Conservation (phyloP, 2,329 filamentous ascomycete genomes). For the Fusarium sp. region DNA sequence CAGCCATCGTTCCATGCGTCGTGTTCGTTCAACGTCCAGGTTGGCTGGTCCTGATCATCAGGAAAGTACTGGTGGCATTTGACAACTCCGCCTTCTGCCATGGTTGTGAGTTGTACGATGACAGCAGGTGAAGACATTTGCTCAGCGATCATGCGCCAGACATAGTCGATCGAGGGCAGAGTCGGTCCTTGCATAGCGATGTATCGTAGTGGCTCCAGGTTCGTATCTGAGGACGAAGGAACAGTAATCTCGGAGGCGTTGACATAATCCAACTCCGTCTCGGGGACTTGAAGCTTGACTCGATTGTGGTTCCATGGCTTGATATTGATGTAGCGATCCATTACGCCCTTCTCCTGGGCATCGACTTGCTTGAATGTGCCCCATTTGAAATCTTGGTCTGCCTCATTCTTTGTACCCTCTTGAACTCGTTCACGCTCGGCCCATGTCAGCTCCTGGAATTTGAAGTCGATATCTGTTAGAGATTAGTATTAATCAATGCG, state of each 20-base stretch:
- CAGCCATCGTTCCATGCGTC: constrained; percentile 76
- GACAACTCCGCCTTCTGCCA: constrained; percentile 79
- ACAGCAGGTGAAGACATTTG: constrained; percentile 79
- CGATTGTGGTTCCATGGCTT: constrained; percentile 91
- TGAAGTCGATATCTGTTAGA: constrained; percentile 60
- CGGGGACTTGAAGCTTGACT: constrained; percentile 81
- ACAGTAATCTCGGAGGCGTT: constrained; percentile 81
- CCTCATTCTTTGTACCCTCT: constrained; percentile 55
- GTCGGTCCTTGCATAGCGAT: constrained; percentile 97
- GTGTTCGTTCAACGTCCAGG: constrained; percentile 70
- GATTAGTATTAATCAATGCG: constrained; percentile 18
- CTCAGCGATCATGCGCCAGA: constrained; percentile 96
- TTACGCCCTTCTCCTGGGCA: constrained; percentile 46
- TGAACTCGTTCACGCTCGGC: constrained; percentile 63
- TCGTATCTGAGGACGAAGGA: constrained; percentile 55
- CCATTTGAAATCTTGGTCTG: constrained; percentile 52
- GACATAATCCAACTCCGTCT: constrained; percentile 80
- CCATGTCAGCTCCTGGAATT: constrained; percentile 67
- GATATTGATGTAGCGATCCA: constrained; percentile 92
- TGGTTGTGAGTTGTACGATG: constrained; percentile 94
- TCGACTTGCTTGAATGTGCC: constrained; percentile 53
- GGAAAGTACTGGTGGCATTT: constrained; percentile 96
- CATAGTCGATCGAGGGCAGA: constrained; percentile 77
- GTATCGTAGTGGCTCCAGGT: constrained; percentile 67
- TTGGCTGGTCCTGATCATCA: constrained; percentile 62